Evolutionary conservation across 75 land plant genomes (phyloP).

Genomic region (Cupressus sempervirens): DNA sequence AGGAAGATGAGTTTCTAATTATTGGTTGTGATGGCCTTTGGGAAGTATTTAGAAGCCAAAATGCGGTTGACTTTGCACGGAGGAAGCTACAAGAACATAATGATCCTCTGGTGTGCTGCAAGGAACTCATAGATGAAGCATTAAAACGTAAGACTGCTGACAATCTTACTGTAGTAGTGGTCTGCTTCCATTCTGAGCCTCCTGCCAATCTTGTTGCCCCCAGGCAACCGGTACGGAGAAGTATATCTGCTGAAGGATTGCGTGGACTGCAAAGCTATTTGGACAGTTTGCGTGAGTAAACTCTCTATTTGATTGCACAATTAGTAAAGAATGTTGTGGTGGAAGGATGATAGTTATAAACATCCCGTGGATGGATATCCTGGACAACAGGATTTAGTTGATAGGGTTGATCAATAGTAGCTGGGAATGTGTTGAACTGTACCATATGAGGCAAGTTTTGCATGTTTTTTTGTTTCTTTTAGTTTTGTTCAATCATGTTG

Average conservation of each 20-base stretch:
- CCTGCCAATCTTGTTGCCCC: conserved; percentile 27
- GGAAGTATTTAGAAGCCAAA: conserved; percentile 69
- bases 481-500: not conserved
- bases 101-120: conserved; percentile 58
- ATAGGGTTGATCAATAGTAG: not conserved
- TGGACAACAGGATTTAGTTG: not conserved
- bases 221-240: conserved; percentile 30
- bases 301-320: not conserved
- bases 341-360: not conserved
- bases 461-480: not conserved
- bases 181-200: conserved; percentile 57
- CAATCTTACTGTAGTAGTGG: conserved; percentile 60
- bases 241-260: conserved; percentile 61
- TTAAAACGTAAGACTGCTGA: conserved; percentile 50
- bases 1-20: conserved; percentile 69
- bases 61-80: conserved; percentile 64
- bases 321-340: not conserved
- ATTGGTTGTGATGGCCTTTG: conserved; percentile 77
- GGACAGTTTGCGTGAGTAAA: conserved; percentile 4
- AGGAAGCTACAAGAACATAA: conserved; percentile 64
- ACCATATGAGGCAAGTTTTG: conserved; percentile 7
- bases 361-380: not conserved
- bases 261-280: conserved; percentile 8
- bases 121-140: conserved; percentile 62
- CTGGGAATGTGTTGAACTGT: not conserved